Evolutionary conservation across 495 filamentous ascomycete species (phyloP).

Genomic region (Podospora didyma): DNA sequence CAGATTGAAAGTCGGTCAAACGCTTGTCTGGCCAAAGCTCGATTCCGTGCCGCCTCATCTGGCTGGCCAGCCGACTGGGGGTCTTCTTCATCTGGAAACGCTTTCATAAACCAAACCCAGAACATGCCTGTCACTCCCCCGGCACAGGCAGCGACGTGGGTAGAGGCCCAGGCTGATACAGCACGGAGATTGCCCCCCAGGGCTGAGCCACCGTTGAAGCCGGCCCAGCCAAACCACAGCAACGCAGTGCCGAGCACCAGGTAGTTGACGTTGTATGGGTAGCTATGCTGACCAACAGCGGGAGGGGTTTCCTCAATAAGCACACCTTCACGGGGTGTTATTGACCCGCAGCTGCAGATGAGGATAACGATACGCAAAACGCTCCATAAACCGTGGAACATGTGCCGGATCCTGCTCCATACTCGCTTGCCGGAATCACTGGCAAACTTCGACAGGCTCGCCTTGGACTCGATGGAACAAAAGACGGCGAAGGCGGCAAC

Average conservation of each 20-base stretch:
- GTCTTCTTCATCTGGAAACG: constrained; percentile 24
- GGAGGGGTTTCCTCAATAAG: neutral
- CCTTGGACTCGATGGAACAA: constrained; percentile 12
- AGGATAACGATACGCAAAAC: constrained; percentile 1
- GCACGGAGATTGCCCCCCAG: constrained; percentile 88
- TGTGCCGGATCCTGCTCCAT: neutral
- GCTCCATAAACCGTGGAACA: constrained; percentile 3
- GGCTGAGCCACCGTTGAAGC: constrained; percentile 90
- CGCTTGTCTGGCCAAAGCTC: neutral
- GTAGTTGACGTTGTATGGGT: constrained; percentile 82
- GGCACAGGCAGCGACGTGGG: constrained; percentile 78
- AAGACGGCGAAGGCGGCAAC: constrained; percentile 78
- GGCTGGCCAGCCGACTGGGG: constrained; percentile 34
- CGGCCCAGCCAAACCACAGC: constrained; percentile 95
- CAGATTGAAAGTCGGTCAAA: constrained; percentile 91
- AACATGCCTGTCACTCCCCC: constrained; percentile 63
- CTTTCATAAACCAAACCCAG: constrained; percentile 13
- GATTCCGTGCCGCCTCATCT: neutral
- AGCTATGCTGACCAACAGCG: neutral
- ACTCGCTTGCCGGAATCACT: neutral
- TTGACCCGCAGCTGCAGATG: neutral
- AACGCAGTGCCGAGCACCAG: constrained; percentile 88
- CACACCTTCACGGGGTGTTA: too few relatives aligned
- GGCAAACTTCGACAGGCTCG: neutral
- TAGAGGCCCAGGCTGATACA: constrained; percentile 88